Conservation (phyloP, 768 basidiomycete species). For the Agaricus bisporus region DNA sequence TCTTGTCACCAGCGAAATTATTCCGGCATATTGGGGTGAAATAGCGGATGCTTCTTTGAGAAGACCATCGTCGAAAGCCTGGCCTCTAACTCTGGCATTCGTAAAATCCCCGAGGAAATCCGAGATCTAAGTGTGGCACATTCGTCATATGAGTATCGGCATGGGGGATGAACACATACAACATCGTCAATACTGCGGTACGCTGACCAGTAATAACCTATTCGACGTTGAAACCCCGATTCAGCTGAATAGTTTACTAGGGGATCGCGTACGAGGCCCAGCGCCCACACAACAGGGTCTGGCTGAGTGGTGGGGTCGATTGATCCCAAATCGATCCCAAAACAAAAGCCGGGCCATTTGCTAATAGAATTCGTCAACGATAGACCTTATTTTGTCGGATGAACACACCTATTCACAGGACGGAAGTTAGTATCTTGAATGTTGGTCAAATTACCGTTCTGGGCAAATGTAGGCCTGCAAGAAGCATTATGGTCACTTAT, state of each 20-base stretch:
- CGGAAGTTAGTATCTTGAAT: constrained; percentile 35
- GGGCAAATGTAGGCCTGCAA: constrained; percentile 34
- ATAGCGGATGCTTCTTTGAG: constrained; percentile 28
- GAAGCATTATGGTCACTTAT: too few relatives aligned
- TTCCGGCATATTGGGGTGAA: constrained; percentile 31
- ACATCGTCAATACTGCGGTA: constrained; percentile 23
- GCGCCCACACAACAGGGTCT: constrained; percentile 26
- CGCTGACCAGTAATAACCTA: constrained; percentile 31
- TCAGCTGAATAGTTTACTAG: constrained; percentile 23
- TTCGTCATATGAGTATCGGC: background rate
- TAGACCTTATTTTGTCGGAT: background rate
- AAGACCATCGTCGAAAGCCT: constrained; percentile 32
- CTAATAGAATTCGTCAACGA: constrained; percentile 4
- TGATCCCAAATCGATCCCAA: constrained; percentile 40
- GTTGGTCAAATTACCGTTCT: constrained; percentile 30
- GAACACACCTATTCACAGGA: constrained; percentile 18
- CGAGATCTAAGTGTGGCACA: constrained; percentile 26
- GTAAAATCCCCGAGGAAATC: constrained; percentile 35
- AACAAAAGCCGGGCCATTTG: constrained; percentile 42
- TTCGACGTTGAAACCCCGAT: constrained; percentile 21
- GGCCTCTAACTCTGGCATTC: constrained; percentile 27
- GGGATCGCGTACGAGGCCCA: constrained; percentile 34
- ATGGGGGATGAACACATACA: constrained; percentile 18
- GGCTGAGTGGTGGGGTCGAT: constrained; percentile 20
- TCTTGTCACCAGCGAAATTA: constrained; percentile 36